A percentile compares a stretch with the other conserved stretches of the same genome.
phyloP scores from a whole-genome alignment of 257 asterid species.

The Rehmannia glutinosa region DNA sequence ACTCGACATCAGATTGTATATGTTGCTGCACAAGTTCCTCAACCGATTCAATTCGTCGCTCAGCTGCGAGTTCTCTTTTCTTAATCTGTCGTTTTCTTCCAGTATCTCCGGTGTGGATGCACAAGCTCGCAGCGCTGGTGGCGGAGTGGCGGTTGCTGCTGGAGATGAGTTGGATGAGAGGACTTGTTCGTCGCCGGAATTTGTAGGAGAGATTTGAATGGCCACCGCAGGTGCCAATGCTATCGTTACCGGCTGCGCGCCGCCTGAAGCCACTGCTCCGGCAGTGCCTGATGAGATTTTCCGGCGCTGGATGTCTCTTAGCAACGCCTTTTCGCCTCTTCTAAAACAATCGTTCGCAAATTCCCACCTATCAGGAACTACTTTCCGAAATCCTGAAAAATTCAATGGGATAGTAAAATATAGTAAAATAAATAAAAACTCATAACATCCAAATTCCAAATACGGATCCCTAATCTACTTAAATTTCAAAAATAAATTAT shows the following conservation, averaged over 20 bases:
- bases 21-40: constrained; percentile 47
- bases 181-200: constrained; percentile 76
- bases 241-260: constrained; percentile 11
- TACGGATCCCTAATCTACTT: no score
- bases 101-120: constrained; percentile 40
- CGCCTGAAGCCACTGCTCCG: constrained; percentile 4
- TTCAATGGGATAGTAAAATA: no score
- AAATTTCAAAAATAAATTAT: not conserved
- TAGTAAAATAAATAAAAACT: not conserved
- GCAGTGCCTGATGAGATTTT: constrained; percentile 39
- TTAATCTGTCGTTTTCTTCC: constrained; percentile 66
- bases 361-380: constrained; percentile 92
- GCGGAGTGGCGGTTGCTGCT: constrained; percentile 11
- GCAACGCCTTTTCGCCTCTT: constrained; percentile 55
- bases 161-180: constrained; percentile 79
- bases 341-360: constrained; percentile 67
- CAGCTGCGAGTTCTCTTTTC: constrained; percentile 61
- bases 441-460: no score
- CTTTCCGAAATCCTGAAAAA: constrained; percentile 71
- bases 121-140: constrained; percentile 28
- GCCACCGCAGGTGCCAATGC: constrained; percentile 20
- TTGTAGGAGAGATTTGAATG: constrained; percentile 47
- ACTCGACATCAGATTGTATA: constrained; percentile 54
- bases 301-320: constrained; percentile 75
- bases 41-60: constrained; percentile 44